Percentiles rank a stretch among this genome's conserved stretches.
phyloP scores from a whole-genome alignment of 805 yeast genomes.

The Zygoascus biomembranicola region DNA sequence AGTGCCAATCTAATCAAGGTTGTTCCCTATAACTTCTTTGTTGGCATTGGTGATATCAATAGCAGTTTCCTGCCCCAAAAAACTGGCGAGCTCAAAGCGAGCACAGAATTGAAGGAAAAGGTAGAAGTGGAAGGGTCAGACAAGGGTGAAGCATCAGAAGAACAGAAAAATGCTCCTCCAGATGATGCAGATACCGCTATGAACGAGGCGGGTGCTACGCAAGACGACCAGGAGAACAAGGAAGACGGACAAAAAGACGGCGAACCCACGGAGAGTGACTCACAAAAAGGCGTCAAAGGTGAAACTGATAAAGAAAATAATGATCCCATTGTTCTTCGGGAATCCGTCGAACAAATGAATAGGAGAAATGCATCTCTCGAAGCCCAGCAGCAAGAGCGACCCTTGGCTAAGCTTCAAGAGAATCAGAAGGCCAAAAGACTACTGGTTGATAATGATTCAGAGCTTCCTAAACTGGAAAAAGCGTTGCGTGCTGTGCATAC shows the following conservation, averaged over 20 bases:
- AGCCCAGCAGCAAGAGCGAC: constrained; percentile 74
- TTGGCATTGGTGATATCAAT: constrained; percentile 95
- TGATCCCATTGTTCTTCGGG: not conserved
- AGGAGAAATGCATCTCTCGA: constrained; percentile 66
- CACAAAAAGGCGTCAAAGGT: not conserved
- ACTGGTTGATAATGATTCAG: constrained; percentile 73
- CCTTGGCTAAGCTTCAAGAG: constrained; percentile 74
- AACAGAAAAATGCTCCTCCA: not conserved
- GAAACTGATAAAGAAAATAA: not conserved
- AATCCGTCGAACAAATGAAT: constrained; percentile 39
- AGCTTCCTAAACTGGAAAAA: constrained; percentile 52
- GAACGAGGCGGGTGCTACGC: not conserved
- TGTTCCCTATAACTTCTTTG: constrained; percentile 91
- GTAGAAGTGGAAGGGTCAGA: not conserved
- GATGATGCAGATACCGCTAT: not conserved
- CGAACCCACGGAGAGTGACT: not conserved
- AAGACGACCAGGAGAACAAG: not conserved
- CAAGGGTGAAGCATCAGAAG: not conserved
- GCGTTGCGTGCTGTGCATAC: constrained; percentile 59
- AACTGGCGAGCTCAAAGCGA: constrained; percentile 4
- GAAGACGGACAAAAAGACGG: not conserved
- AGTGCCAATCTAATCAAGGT: constrained; percentile 84
- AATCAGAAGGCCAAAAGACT: constrained; percentile 41
- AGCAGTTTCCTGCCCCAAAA: constrained; percentile 86
- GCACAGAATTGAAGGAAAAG: not conserved